Percentiles rank a stretch among this genome's conserved stretches.
Conservation (phyloP, 805 yeast genomes). For the Myxozyma melibiosi region DNA sequence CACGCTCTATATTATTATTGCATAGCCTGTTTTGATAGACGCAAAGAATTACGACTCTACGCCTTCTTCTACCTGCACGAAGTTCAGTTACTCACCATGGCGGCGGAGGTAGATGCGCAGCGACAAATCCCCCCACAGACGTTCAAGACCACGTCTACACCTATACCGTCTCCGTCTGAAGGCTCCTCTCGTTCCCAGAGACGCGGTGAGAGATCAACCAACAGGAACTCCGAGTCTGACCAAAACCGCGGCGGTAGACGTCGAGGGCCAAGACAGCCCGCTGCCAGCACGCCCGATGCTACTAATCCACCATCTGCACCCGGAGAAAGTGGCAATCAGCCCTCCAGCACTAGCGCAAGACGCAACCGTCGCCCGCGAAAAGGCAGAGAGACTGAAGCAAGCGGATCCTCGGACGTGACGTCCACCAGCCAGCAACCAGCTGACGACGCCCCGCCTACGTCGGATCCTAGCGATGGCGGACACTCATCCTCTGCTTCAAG, state of each 20-base stretch:
- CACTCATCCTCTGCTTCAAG: background rate
- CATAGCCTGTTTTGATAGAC: no score
- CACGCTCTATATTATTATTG: no score
- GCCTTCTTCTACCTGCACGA: no score
- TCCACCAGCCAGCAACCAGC: background rate
- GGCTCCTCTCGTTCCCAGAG: background rate
- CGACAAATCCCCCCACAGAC: slow-evolving; percentile 2
- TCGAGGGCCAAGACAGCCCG: no score
- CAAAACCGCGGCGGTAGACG: no score
- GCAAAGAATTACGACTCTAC: no score
- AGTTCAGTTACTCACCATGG: no score
- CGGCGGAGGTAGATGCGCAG: slow-evolving; percentile 14
- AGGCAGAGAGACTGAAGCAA: background rate
- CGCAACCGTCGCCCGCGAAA: background rate
- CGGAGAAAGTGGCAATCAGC: background rate
- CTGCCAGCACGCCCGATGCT: no score
- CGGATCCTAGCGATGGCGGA: background rate
- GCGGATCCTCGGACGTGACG: background rate
- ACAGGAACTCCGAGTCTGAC: no score
- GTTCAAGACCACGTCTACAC: background rate
- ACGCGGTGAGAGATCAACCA: slow-evolving; percentile 1
- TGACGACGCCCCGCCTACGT: background rate
- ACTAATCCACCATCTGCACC: background rate
- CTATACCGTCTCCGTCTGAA: background rate
- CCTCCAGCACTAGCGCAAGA: background rate